Evolutionary conservation across 75 land plant genomes (phyloP).

Genomic region (Pseudotsuga menziesii): DNA sequence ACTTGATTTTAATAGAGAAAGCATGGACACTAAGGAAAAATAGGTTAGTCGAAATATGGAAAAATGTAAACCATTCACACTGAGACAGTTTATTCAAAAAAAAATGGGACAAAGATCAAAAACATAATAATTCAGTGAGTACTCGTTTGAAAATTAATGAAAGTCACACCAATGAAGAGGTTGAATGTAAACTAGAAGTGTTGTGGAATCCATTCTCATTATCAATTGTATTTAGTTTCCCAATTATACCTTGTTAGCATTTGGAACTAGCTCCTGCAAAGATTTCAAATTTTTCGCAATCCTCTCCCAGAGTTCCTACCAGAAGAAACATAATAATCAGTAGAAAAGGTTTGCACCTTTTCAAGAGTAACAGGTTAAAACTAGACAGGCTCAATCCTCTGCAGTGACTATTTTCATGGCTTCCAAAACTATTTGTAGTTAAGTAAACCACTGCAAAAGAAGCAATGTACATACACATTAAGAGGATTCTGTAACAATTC

Average conservation of each 20-base stretch:
- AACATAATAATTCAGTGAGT: neutral
- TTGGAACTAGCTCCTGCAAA: no score
- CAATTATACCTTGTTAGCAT: neutral
- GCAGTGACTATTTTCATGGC: neutral
- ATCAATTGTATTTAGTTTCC: neutral
- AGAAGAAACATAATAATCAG: neutral
- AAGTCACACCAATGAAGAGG: neutral
- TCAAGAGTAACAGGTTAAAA: no score
- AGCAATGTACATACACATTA: conserved; percentile 6
- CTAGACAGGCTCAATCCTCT: neutral
- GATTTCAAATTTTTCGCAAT: neutral
- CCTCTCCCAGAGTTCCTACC: neutral
- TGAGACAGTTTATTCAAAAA: no score
- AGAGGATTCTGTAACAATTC: conserved; percentile 8
- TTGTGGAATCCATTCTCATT: neutral
- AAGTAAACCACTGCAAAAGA: neutral
- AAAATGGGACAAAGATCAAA: neutral
- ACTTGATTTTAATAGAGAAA: neutral
- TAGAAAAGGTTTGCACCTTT: neutral
- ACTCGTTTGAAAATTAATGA: neutral
- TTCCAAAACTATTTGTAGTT: neutral
- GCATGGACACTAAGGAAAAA: no score
- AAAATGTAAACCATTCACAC: no score
- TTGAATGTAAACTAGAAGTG: neutral
- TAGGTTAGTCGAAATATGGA: no score